These are phyloP conservation scores for Trichoderma endophyticum DNA, from an alignment of 2,329 filamentous ascomycete species.

Conservation along the genomic window DNA sequence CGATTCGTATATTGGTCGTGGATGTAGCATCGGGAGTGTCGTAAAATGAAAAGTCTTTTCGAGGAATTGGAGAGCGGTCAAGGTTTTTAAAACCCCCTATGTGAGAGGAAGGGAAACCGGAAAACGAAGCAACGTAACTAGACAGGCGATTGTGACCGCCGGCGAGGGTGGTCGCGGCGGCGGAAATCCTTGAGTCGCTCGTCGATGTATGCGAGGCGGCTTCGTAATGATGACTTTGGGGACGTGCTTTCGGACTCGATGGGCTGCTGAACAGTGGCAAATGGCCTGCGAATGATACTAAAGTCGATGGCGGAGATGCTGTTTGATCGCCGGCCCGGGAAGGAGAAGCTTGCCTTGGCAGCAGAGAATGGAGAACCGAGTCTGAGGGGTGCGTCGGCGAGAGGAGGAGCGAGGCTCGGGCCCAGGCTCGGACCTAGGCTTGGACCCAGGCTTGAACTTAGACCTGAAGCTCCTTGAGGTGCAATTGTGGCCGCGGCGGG, in stretches of 20 bases:
- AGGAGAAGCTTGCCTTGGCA: constrained; percentile 53
- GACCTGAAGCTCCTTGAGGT: background rate
- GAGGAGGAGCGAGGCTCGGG: constrained; percentile 29
- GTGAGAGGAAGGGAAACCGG: constrained; percentile 26
- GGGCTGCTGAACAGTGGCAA: constrained; percentile 54
- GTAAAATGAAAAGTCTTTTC: background rate
- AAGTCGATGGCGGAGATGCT: constrained; percentile 46
- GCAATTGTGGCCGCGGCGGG: background rate
- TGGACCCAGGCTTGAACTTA: background rate
- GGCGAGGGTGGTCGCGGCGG: constrained; percentile 39
- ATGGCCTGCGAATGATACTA: constrained; percentile 47
- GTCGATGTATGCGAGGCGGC: constrained; percentile 56
- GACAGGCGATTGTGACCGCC: constrained; percentile 46
- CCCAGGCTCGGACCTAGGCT: background rate
- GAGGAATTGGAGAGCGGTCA: background rate
- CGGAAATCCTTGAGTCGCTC: constrained; percentile 55
- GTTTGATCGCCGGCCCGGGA: constrained; percentile 55
- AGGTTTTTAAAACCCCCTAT: constrained; percentile 20
- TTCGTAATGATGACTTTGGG: constrained; percentile 42
- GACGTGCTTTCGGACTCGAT: constrained; percentile 34
- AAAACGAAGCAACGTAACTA: constrained; percentile 27
- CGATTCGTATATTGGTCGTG: background rate
- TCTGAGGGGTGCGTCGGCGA: constrained; percentile 41
- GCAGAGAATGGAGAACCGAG: constrained; percentile 59
- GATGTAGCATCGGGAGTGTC: background rate